Evolutionary conservation across 78 protist species (phyloP).

Genomic region (Tieghemostelium lacteum): DNA sequence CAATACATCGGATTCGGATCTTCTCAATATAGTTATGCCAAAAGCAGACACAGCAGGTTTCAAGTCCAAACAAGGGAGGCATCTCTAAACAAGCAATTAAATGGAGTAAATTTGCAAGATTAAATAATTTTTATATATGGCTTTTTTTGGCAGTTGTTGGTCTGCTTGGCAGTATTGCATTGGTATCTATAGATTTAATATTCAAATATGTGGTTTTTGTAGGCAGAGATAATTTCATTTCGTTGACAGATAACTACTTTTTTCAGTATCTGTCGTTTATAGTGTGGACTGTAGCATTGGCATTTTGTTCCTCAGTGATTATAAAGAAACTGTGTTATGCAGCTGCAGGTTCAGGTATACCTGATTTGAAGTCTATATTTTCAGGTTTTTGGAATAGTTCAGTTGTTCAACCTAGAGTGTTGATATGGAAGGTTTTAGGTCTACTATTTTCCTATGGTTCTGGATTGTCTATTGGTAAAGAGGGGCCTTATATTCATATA

Average conservation of each 20-base stretch:
- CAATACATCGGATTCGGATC: slow-evolving; percentile 58
- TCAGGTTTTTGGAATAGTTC: slow-evolving; percentile 64
- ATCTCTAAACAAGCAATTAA: slow-evolving; percentile 60
- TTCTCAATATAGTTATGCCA: slow-evolving; percentile 75
- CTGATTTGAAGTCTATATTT: slow-evolving; percentile 86
- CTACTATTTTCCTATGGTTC: slow-evolving; percentile 66
- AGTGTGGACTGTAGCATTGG: slow-evolving; percentile 36
- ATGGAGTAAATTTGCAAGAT: slow-evolving; percentile 52
- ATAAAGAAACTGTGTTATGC: slow-evolving; percentile 6
- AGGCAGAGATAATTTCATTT: not conserved
- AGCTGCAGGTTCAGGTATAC: slow-evolving; percentile 85
- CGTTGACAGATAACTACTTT: slow-evolving; percentile 25
- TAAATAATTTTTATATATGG: slow-evolving; percentile 68
- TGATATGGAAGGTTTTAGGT: slow-evolving; percentile 71
- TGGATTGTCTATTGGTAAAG: slow-evolving; percentile 83
- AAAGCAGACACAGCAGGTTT: slow-evolving; percentile 64
- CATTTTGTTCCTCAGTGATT: slow-evolving; percentile 9
- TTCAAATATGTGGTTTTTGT: slow-evolving; percentile 46
- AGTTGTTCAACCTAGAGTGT: slow-evolving; percentile 34
- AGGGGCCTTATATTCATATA: slow-evolving; percentile 76
- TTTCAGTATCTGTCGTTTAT: slow-evolving; percentile 42
- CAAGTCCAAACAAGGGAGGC: slow-evolving; percentile 65
- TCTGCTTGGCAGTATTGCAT: slow-evolving; percentile 2
- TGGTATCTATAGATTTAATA: slow-evolving; percentile 49
- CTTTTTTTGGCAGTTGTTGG: slow-evolving; percentile 35